These are phyloP conservation scores for Nymphaea thermarum DNA, from an alignment of 164 flowering plant genomes.

Conservation along the genomic window DNA sequence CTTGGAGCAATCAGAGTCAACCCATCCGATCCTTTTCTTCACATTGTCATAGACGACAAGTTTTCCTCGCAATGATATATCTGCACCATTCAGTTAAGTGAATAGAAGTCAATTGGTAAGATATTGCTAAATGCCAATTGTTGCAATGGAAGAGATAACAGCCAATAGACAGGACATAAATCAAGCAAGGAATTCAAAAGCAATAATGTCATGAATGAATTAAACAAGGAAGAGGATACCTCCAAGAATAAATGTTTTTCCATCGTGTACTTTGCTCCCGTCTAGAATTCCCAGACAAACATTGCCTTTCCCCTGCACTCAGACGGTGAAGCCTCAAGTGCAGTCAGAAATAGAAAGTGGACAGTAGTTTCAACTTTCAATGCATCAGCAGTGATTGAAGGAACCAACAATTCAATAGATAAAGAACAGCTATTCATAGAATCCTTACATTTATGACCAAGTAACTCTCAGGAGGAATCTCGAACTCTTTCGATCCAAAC, in stretches of 20 bases:
- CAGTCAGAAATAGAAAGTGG: neutral
- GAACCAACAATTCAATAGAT: too few species aligned
- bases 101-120: neutral
- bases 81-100: slow-evolving; percentile 20
- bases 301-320: slow-evolving; percentile 52
- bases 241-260: slow-evolving; percentile 55
- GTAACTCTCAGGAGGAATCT: slow-evolving; percentile 64
- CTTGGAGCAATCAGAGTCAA: slow-evolving; percentile 34
- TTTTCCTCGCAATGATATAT: slow-evolving; percentile 50
- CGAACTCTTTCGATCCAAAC: slow-evolving; percentile 29
- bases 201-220: neutral
- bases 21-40: slow-evolving; percentile 62
- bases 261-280: slow-evolving; percentile 57
- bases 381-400: too few species aligned
- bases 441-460: slow-evolving; percentile 44
- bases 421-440: neutral
- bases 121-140: too few species aligned
- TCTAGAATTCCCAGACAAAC: slow-evolving; percentile 76
- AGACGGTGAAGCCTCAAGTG: neutral
- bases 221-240: slow-evolving; percentile 21
- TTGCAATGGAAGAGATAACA: neutral
- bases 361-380: too few species aligned
- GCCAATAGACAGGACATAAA: neutral
- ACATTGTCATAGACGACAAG: slow-evolving; percentile 58
- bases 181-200: neutral